These are phyloP conservation scores for Cymbomonas tetramitiformis DNA, from an alignment of 139 green algal genomes.

Conservation along the genomic window DNA sequence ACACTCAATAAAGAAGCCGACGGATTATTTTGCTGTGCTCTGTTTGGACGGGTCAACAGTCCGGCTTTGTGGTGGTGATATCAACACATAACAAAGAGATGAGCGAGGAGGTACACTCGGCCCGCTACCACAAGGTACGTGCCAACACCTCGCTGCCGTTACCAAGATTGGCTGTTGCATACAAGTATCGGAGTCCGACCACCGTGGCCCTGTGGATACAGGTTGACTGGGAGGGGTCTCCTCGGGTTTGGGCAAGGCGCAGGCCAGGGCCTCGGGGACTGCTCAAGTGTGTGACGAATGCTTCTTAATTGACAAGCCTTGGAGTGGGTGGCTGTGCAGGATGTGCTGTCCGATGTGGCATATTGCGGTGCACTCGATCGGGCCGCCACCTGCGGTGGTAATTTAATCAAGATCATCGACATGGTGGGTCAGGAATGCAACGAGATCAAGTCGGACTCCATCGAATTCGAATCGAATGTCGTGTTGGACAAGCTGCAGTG, in stretches of 20 bases:
- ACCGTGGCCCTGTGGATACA: too few relatives aligned
- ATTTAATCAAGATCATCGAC: constrained; percentile 37
- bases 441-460: constrained; percentile 33
- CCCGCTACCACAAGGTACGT: constrained; percentile 4
- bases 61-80: constrained; percentile 37
- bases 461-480: constrained; percentile 39
- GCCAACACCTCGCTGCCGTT: too few relatives aligned
- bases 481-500: constrained; percentile 32
- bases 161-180: too few relatives aligned
- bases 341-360: constrained; percentile 23
- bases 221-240: too few relatives aligned
- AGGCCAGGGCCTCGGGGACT: too few relatives aligned
- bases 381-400: constrained; percentile 23
- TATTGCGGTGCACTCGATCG: constrained; percentile 30
- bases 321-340: neutral
- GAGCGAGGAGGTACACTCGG: constrained; percentile 41
- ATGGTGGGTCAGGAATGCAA: constrained; percentile 28
- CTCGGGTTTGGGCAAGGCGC: too few relatives aligned
- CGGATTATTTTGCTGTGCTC: too few relatives aligned
- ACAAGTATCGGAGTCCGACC: too few relatives aligned
- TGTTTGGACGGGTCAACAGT: too few relatives aligned
- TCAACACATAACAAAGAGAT: constrained; percentile 38
- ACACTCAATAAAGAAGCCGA: too few relatives aligned
- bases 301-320: too few relatives aligned
- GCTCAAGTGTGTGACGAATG: too few relatives aligned